Conservation (phyloP, 345 rosid species). For the Litchi chinensis region DNA sequence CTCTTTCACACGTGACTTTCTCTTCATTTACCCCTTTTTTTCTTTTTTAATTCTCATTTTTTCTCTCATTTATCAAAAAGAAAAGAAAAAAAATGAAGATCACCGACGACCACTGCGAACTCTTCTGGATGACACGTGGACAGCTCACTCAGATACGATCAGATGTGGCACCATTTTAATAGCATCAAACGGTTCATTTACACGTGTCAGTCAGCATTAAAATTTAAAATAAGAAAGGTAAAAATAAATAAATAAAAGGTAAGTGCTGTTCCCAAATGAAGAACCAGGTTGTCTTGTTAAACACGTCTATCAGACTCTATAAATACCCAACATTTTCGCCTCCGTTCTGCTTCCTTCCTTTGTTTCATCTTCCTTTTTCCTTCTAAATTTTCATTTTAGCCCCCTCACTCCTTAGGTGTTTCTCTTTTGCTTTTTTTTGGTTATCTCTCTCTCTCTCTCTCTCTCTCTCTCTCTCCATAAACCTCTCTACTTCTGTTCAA, state of each 20-base stretch:
- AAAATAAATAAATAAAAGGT: background rate
- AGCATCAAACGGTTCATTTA: constrained; percentile 5
- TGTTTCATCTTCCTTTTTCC: constrained; percentile 8
- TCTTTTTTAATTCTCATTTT: background rate
- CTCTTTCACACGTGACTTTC: background rate
- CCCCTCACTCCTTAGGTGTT: constrained; percentile 31
- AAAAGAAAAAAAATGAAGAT: background rate
- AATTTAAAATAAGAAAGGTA: background rate
- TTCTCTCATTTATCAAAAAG: too few relatives aligned
- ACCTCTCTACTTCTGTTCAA: background rate
- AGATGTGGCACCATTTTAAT: constrained; percentile 32
- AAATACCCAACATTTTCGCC: constrained; percentile 46
- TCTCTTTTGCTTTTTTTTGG: too few relatives aligned
- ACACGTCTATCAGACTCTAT: constrained; percentile 76
- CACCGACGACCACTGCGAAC: constrained; percentile 30
- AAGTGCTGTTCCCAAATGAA: constrained; percentile 33
- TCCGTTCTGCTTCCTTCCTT: constrained; percentile 33
- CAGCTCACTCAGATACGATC: constrained; percentile 22
- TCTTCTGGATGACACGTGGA: constrained; percentile 40
- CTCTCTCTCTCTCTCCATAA: background rate
- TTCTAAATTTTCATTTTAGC: background rate
- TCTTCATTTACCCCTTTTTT: background rate
- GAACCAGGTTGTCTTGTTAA: constrained; percentile 52
- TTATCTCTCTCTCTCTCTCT: background rate
- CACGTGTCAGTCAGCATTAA: constrained; percentile 35